Evolutionary conservation across 148 eudicot species (phyloP).

Genomic region (Rhododendron kiyosumense): DNA sequence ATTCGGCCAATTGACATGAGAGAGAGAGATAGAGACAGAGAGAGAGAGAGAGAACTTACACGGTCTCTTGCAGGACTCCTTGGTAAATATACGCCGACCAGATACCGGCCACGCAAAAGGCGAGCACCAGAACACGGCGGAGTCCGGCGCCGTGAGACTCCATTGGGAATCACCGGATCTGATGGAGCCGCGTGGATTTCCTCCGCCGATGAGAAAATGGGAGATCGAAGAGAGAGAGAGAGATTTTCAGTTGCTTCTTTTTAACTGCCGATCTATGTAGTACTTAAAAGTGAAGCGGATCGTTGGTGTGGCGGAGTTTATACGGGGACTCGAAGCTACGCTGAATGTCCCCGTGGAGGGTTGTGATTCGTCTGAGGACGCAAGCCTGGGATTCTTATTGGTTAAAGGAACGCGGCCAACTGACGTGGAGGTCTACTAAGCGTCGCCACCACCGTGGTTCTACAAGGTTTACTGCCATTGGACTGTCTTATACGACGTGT

Average conservation of each 20-base stretch:
- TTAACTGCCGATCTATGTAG: not conserved
- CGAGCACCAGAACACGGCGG: constrained; percentile 62
- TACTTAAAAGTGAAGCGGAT: not conserved
- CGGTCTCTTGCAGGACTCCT: constrained; percentile 90
- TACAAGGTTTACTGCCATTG: not conserved
- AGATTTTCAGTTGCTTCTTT: not conserved
- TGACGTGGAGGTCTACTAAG: not conserved
- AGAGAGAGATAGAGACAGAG: not conserved
- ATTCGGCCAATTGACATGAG: not conserved
- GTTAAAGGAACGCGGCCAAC: not conserved
- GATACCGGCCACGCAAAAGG: constrained; percentile 82
- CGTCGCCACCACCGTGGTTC: not conserved
- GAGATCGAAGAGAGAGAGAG: not conserved
- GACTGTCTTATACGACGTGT: not conserved
- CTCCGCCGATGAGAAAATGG: not conserved
- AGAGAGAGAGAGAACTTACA: constrained; percentile 38
- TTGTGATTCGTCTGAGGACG: not conserved
- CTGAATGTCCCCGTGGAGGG: not conserved
- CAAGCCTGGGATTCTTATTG: not conserved
- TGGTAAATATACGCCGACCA: constrained; percentile 96
- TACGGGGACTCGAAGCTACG: not conserved
- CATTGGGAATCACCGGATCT: constrained; percentile 41
- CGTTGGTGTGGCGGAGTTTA: not conserved
- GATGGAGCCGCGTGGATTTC: not conserved
- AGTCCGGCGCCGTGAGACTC: constrained; percentile 66